Evolutionary conservation across 768 basidiomycete genomes (phyloP), one percentile per base, ranked within the genome.

Genomic region (Agrocybe praecox): DNA sequence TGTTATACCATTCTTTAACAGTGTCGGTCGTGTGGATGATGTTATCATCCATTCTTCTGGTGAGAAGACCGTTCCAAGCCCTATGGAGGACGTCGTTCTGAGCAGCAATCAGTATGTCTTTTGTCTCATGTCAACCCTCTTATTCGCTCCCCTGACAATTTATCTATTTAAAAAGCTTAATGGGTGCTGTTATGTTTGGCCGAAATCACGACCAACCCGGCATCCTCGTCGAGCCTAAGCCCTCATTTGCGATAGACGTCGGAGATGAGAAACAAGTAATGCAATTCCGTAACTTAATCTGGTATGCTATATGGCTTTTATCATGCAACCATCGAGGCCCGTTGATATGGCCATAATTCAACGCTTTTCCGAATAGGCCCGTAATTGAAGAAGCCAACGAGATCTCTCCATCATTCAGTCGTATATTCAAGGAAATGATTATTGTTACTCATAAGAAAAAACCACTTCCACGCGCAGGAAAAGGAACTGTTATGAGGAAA

Each of bases 361-460:
- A n/a, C n/a, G n/a, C n/a, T n/a, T n/a, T n/a, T n/a, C n/a, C n/a
- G n/a, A n/a, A n/a, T n/a, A 79, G 76, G 75, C 69, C 65, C 2
- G 55, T 66, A 8, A 68, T 80, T 7, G 77, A 80, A 42, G 73
- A 79, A 23, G 79, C 79, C 3, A 82, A 81, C 61, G 65, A 62
- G 46, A 62, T 69, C 22, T 72, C 74, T 10, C 80, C 82, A 0
- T 52, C 68, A 1, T 80, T 75, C 53, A 77, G 76, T 49, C 69
- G 74, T 17, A 71, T 82, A 12, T 81, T 81, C 65, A 80, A 80
- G 53, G 79, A 85, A 60, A 79, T 83, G 76, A 77, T 84, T 44
- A 45, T 83, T 43, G 70, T 82, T 10, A 70, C 79, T 0, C 48
- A 55, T 1, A 59, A 62, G 3, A 63, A 64, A 5, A 74, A 73